Evolutionary conservation across 169 alveolate genomes (phyloP).

Genomic region (Condylostoma magnum): DNA sequence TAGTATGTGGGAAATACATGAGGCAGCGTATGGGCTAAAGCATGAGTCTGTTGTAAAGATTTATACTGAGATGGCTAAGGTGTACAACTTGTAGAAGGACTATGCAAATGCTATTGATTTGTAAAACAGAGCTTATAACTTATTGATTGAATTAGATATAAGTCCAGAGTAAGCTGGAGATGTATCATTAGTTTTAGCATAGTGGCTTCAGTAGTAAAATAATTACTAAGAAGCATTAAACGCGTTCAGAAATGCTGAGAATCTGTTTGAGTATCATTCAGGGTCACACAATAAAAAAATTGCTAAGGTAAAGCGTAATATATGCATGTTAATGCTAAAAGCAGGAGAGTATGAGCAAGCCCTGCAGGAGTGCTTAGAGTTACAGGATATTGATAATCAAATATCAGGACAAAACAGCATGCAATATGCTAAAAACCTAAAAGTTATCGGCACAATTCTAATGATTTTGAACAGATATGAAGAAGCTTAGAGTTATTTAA

Average conservation of each 20-base stretch:
- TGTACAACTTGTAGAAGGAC: neutral
- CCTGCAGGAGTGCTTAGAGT: constrained; percentile 56
- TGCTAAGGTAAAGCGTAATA: constrained; percentile 67
- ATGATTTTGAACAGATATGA: constrained; percentile 35
- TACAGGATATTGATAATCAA: constrained; percentile 52
- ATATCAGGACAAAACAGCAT: constrained; percentile 59
- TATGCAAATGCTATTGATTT: neutral
- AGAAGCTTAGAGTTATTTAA: constrained; percentile 58
- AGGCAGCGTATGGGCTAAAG: neutral
- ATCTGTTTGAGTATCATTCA: constrained; percentile 47
- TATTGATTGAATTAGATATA: neutral
- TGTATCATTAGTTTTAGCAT: constrained; percentile 30
- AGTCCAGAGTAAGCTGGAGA: constrained; percentile 22
- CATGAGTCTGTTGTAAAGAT: constrained; percentile 5
- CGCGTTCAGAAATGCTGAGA: constrained; percentile 33
- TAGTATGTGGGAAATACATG: constrained; percentile 20
- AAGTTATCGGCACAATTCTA: constrained; percentile 66
- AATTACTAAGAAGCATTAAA: constrained; percentile 47
- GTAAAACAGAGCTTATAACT: neutral
- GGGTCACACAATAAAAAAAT: constrained; percentile 59
- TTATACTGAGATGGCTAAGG: constrained; percentile 11
- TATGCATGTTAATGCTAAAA: constrained; percentile 54
- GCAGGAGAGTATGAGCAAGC: constrained; percentile 59
- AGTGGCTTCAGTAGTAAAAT: constrained; percentile 31
- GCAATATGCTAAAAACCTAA: constrained; percentile 64